Evolutionary conservation across 2,329 filamentous ascomycete species (phyloP).

Genomic region (Pseudocercospora pini-densiflorae): DNA sequence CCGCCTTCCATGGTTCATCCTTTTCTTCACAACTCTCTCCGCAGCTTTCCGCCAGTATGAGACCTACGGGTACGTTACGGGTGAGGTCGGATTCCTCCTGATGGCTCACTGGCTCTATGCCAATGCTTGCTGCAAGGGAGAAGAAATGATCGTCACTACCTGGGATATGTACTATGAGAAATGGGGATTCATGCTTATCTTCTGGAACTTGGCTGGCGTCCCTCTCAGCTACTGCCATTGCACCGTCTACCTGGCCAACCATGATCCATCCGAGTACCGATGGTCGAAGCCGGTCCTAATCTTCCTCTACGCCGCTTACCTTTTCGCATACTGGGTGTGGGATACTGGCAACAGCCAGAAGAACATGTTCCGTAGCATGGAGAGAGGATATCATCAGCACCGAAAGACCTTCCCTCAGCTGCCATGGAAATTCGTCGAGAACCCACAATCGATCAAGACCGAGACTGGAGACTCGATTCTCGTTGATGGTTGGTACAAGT

Average conservation of each 20-base stretch:
- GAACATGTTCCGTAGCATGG: conserved; percentile 84
- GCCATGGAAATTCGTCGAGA: conserved; percentile 82
- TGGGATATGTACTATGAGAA: conserved; percentile 99
- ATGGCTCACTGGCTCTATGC: conserved; percentile 93
- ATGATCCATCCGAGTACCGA: conserved; percentile 74
- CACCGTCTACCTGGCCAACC: conserved; percentile 86
- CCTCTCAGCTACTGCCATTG: conserved; percentile 93
- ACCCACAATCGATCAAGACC: conserved; percentile 77
- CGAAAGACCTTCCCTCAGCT: conserved; percentile 87
- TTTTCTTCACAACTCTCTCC: conserved; percentile 77
- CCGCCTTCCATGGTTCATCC: conserved; percentile 88
- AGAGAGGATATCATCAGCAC: conserved; percentile 70
- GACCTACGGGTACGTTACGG: conserved; percentile 80
- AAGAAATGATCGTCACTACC: conserved; percentile 86
- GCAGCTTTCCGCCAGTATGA: conserved; percentile 84
- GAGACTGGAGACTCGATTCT: conserved; percentile 76
- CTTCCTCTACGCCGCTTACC: conserved; percentile 70
- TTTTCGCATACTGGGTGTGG: conserved; percentile 89
- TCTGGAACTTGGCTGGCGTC: conserved; percentile 94
- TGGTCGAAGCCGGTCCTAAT: conserved; percentile 73
- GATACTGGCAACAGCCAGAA: conserved; percentile 92
- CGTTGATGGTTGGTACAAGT: conserved; percentile 80
- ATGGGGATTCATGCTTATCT: conserved; percentile 96
- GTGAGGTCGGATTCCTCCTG: conserved; percentile 81
- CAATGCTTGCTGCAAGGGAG: conserved; percentile 89